Percentiles rank a stretch among this genome's conserved stretches.
These are phyloP conservation scores for Torulaspora maleeae DNA, from an alignment of 805 yeast species.

Conservation along the genomic window DNA sequence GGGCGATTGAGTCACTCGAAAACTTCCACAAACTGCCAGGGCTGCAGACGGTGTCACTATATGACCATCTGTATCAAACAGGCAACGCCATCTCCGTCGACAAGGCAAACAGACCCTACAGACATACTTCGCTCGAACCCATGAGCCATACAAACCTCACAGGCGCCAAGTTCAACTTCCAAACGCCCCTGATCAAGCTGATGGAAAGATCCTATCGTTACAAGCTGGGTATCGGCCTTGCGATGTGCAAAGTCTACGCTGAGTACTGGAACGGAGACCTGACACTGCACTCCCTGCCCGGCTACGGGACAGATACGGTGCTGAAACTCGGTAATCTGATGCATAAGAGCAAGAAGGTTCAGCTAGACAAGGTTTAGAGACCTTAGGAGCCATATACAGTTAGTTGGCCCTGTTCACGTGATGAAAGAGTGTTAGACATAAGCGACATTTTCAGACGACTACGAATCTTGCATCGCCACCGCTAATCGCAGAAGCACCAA, in stretches of 20 bases:
- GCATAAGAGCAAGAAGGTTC: constrained; percentile 53
- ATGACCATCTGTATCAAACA: constrained; percentile 26
- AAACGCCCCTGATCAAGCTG: constrained; percentile 54
- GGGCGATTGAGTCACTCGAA: constrained; percentile 53
- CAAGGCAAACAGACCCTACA: constrained; percentile 21
- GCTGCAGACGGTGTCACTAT: constrained; percentile 39
- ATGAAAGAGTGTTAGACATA: not conserved
- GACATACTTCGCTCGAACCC: constrained; percentile 39
- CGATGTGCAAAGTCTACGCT: constrained; percentile 87
- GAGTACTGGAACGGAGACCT: constrained; percentile 96
- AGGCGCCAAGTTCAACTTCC: constrained; percentile 25
- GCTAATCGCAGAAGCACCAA: not conserved
- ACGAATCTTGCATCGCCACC: constrained; percentile 4
- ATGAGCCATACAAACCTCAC: constrained; percentile 32
- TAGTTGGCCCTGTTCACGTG: not conserved
- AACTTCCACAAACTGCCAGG: constrained; percentile 72
- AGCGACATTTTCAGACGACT: constrained; percentile 1
- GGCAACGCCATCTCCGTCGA: constrained; percentile 3
- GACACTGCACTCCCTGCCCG: constrained; percentile 76
- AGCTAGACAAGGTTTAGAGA: constrained; percentile 64
- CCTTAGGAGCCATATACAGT: not conserved
- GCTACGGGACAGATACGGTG: constrained; percentile 88
- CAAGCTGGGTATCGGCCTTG: constrained; percentile 82
- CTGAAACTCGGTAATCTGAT: constrained; percentile 77
- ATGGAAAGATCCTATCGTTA: constrained; percentile 68